phyloP scores from a whole-genome alignment of 2,329 filamentous ascomycete genomes.

The Hypoxylon sp. region DNA sequence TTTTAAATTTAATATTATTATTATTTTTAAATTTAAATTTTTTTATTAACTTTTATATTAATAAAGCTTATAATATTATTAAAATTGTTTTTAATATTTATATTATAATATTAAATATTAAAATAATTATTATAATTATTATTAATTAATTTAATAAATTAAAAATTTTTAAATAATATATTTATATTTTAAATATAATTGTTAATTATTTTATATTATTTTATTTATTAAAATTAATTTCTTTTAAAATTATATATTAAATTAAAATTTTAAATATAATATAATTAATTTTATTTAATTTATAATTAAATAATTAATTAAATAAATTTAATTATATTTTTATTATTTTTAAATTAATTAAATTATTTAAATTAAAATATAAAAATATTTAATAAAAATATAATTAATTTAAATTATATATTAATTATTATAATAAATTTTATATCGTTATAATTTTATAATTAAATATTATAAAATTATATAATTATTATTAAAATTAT shows the following conservation, averaged over 20 bases:
- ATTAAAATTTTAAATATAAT: background rate
- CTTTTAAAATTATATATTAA: background rate
- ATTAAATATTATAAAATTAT: constrained; percentile 1
- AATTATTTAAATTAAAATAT: too few relatives aligned
- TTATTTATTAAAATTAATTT: background rate
- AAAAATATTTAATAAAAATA: background rate
- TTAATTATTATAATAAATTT: too few relatives aligned
- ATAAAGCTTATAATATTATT: too few relatives aligned
- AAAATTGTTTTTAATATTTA: too few relatives aligned
- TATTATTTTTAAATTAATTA: constrained; percentile 4
- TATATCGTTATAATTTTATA: too few relatives aligned
- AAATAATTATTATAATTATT: too few relatives aligned
- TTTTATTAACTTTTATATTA: too few relatives aligned
- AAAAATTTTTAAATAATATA: background rate
- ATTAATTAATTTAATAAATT: background rate
- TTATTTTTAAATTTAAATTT: too few relatives aligned
- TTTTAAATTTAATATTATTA: background rate
- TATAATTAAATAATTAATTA: too few relatives aligned
- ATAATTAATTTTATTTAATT: constrained; percentile 4
- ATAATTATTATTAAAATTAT: constrained; percentile 3
- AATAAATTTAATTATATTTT: too few relatives aligned
- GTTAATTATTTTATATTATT: background rate
- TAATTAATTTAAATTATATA: constrained; percentile 3
- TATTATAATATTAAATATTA: too few relatives aligned
- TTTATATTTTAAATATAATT: background rate